A percentile compares a stretch with the other conserved stretches of the same genome.
phyloP scores from a whole-genome alignment of 306 rosid species.

The Begonia masoniana region DNA sequence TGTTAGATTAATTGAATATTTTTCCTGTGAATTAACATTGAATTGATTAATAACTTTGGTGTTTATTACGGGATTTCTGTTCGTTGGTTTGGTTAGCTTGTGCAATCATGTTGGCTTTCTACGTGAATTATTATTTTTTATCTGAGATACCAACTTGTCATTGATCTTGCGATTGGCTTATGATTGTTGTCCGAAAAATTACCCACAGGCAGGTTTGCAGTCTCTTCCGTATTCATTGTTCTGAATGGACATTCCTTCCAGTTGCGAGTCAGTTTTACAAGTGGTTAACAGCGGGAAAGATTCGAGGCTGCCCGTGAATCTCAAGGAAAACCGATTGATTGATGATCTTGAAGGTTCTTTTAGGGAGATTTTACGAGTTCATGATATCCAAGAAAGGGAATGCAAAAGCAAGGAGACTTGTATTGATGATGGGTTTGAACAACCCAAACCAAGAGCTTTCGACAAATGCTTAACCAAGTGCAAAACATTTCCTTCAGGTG shows the following conservation, averaged over 20 bases:
- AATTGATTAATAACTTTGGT: too few relatives aligned
- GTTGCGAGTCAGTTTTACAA: slow-evolving; percentile 15
- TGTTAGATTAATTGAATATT: too few relatives aligned
- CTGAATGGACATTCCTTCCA: slow-evolving; percentile 44
- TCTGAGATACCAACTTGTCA: too few relatives aligned
- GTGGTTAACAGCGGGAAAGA: neutral
- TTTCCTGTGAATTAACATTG: too few relatives aligned
- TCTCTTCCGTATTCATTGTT: neutral
- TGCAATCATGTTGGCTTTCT: too few relatives aligned
- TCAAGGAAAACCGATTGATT: slow-evolving; percentile 17
- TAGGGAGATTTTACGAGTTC: slow-evolving; percentile 24
- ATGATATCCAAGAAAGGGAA: slow-evolving; percentile 22
- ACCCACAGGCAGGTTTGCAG: slow-evolving; percentile 5
- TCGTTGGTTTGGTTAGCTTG: too few relatives aligned
- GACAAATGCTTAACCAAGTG: slow-evolving; percentile 19
- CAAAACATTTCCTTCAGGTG: slow-evolving; percentile 29
- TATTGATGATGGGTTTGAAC: slow-evolving; percentile 1
- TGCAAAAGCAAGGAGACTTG: slow-evolving; percentile 8
- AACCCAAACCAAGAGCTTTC: slow-evolving; percentile 8
- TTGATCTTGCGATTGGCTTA: too few relatives aligned
- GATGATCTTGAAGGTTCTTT: slow-evolving; percentile 29
- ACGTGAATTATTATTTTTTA: too few relatives aligned
- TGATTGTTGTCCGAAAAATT: neutral
- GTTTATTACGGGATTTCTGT: too few relatives aligned
- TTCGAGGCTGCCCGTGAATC: slow-evolving; percentile 12